These are phyloP conservation scores for Brettanomyces sp. DNA, from an alignment of 805 yeast species.

Conservation along the genomic window DNA sequence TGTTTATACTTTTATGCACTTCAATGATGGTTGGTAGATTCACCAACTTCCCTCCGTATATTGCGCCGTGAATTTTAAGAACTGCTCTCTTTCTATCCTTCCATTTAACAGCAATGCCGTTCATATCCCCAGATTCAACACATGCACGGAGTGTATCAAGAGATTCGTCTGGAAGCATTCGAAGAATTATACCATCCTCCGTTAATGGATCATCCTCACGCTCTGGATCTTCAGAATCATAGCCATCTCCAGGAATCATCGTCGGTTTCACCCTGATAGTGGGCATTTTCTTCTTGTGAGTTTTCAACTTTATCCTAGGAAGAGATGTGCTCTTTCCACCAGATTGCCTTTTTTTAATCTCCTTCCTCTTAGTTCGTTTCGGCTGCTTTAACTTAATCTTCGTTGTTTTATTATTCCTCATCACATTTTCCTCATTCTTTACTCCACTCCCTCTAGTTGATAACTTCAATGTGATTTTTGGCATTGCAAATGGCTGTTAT, in stretches of 20 bases:
- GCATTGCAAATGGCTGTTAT: too few relatives aligned
- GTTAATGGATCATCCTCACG: slow-evolving; percentile 88
- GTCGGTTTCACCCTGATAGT: slow-evolving; percentile 46
- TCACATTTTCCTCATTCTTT: background rate
- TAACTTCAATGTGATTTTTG: background rate
- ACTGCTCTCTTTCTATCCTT: slow-evolving; percentile 73
- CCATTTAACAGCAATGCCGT: slow-evolving; percentile 71
- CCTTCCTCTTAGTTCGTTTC: background rate
- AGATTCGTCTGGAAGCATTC: slow-evolving; percentile 62
- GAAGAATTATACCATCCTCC: slow-evolving; percentile 75
- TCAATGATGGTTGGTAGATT: slow-evolving; percentile 86
- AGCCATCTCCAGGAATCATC: slow-evolving; percentile 86
- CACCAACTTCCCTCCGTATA: slow-evolving; percentile 78
- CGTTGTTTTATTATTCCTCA: background rate
- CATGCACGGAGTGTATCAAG: slow-evolving; percentile 68
- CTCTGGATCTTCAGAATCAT: slow-evolving; percentile 95
- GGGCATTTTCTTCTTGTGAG: slow-evolving; percentile 22
- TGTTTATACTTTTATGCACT: slow-evolving; percentile 79
- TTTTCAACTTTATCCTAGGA: background rate
- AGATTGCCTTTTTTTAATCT: background rate
- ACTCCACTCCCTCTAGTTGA: background rate
- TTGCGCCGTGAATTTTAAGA: slow-evolving; percentile 55
- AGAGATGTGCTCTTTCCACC: background rate
- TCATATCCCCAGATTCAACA: slow-evolving; percentile 65
- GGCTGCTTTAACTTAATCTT: background rate